Evolutionary conservation across 371 early-diverging fungal species (phyloP).

Genomic region (Chytridium lagenaria): DNA sequence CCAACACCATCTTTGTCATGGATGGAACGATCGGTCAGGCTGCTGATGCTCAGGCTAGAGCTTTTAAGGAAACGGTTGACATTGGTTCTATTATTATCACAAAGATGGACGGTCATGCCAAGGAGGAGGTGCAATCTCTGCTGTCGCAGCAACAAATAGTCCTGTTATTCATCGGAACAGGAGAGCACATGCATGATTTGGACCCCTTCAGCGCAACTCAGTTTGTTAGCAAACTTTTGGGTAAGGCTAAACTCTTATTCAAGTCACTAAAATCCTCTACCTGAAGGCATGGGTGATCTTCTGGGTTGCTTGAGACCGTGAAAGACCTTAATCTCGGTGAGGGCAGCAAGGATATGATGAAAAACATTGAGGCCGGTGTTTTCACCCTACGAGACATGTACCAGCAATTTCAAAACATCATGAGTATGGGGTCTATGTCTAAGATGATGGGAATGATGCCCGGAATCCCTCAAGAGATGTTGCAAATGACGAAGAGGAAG

Average conservation of each 20-base stretch:
- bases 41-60: conserved; percentile 95
- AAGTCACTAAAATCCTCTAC: too few species aligned
- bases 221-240: conserved; percentile 96
- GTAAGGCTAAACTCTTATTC: conserved; percentile 42
- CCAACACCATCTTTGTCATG: conserved; percentile 98
- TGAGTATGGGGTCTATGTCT: conserved; percentile 88
- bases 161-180: conserved; percentile 99
- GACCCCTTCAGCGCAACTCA: conserved; percentile 94
- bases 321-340: conserved; percentile 87
- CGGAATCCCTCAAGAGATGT: conserved; percentile 83
- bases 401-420: conserved; percentile 94
- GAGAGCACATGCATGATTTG: conserved; percentile 98
- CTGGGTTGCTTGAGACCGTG: conserved; percentile 93
- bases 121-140: conserved; percentile 99
- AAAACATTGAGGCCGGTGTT: conserved; percentile 90
- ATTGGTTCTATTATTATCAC: conserved; percentile 99
- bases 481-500: conserved; percentile 77
- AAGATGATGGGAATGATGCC: conserved; percentile 99
- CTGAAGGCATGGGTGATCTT: conserved; percentile 97
- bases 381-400: conserved; percentile 98
- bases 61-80: conserved; percentile 96
- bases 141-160: conserved; percentile 97
- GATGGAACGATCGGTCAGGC: conserved; percentile 99
- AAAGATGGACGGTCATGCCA: conserved; percentile 99
- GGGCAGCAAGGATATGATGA: conserved; percentile 86